Conservation (phyloP, 1,284 basidiomycete species). For the Moesziomyces globuligerus region DNA sequence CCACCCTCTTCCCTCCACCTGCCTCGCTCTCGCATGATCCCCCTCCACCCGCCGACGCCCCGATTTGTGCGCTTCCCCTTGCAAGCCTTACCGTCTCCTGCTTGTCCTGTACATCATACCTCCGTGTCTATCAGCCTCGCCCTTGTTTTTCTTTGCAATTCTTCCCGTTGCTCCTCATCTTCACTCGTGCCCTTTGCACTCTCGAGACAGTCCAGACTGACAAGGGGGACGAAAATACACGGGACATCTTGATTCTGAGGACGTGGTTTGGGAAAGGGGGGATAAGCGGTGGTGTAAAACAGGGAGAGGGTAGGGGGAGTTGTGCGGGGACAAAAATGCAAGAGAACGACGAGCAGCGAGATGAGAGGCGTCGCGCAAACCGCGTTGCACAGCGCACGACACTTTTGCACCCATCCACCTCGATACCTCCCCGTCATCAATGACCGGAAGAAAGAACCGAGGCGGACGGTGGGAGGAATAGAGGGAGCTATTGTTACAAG, state of each 20-base stretch:
- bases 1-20: too few relatives aligned
- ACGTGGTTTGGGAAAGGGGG: neutral
- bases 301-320: neutral
- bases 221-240: too few relatives aligned
- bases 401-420: too few relatives aligned
- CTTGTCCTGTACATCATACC: too few relatives aligned
- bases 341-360: neutral
- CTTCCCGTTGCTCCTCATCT: too few relatives aligned
- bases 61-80: too few relatives aligned
- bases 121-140: neutral
- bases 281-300: constrained; percentile 10
- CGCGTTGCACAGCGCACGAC: too few relatives aligned
- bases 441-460: neutral
- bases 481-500: constrained; percentile 31
- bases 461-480: neutral
- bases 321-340: neutral
- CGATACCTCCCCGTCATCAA: neutral
- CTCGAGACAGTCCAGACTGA: too few relatives aligned
- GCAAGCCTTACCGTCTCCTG: too few relatives aligned
- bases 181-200: too few relatives aligned
- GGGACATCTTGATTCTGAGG: neutral
- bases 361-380: neutral
- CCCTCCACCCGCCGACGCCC: too few relatives aligned
- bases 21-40: too few relatives aligned
- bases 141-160: neutral